These are phyloP conservation scores for Cyclotella baltica DNA, from an alignment of 108 stramenopile species.

Conservation along the genomic window DNA sequence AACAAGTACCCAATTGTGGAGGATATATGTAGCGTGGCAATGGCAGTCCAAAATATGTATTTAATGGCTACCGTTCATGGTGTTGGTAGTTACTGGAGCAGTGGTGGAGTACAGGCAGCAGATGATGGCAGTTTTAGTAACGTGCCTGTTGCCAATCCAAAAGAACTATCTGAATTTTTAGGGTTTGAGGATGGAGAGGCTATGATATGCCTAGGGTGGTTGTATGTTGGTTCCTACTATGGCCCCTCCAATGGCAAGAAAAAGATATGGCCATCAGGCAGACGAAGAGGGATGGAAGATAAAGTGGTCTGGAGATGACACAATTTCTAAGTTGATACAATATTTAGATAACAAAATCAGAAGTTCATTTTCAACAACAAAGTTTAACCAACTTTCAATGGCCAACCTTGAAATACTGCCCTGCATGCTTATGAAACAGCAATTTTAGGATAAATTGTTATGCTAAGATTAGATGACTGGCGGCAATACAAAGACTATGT, in stretches of 20 bases:
- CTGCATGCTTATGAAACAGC: too few species aligned
- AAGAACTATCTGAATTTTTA: constrained; percentile 23
- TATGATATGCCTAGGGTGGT: constrained; percentile 47
- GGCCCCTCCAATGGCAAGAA: not conserved
- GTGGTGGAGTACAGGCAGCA: constrained; percentile 24
- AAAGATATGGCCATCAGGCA: constrained; percentile 47
- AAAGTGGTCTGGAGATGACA: constrained; percentile 17
- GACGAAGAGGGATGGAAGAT: constrained; percentile 35
- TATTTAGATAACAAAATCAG: too few species aligned
- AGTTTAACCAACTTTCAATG: too few species aligned
- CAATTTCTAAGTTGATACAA: too few species aligned
- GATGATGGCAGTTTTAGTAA: not conserved
- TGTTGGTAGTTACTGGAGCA: constrained; percentile 52
- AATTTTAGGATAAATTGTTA: too few species aligned
- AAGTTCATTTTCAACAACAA: too few species aligned
- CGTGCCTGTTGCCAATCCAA: constrained; percentile 28
- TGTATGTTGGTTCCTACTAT: constrained; percentile 47
- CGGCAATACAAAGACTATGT: too few species aligned
- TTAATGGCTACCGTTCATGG: constrained; percentile 46
- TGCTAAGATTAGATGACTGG: too few species aligned
- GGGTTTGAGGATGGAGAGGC: constrained; percentile 6
- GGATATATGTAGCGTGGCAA: constrained; percentile 47
- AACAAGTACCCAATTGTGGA: constrained; percentile 41
- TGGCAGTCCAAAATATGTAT: constrained; percentile 57
- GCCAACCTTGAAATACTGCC: too few species aligned